Base-by-base conservation (phyloP, 257 asterid species). In the Solanum chmielewskii region DNA sequence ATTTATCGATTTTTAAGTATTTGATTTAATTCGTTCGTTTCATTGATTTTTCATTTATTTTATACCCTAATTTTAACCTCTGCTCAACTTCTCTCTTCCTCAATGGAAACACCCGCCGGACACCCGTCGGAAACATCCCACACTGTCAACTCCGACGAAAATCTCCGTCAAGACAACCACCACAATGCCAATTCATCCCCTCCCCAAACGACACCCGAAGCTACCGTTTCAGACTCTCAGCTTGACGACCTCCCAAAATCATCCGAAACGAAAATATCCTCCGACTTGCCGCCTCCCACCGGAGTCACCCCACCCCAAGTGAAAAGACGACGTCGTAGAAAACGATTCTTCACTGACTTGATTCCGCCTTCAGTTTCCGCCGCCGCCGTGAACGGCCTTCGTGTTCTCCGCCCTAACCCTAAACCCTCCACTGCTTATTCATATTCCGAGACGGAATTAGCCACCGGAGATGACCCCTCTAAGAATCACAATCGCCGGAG, bases 281-380 rank as follows among this genome's bases (percentile, higher is more conserved):
- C 91, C 64, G 93, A 88, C 39, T 89, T 78, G 59, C 84, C 90
- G 8, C 90, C 76, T 64, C 49, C 91, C 77, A 64, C 88, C 45
- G 89, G 85, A 87, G 78, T 89, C 52, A 93, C 88, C 60, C 82
- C 94, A 39, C 92, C 88, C 18, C 98, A 92, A 10, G 92, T 91
- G 45, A 96, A 90, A 90, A 92, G 89, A 75, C 93, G 99, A 16
- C 98, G 99, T 87, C 99, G 99, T 84, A 94, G 98, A 44, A 95
- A 95, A 93, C 94, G 93, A 87, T 91, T 95, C 86, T 97, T 91
- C 93, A 94, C 98, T 3, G 98, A 97, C 87, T 93, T 94, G 95
- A 94, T 97, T 73, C 92, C 98, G 15, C 78, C 98, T 33, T 70
- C 88, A 15, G 92, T 97, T 21, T 83, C 98, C 41, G 83, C 88